phyloP scores from a whole-genome alignment of 768 basidiomycete species.

The Suillus fuscotomentosus region DNA sequence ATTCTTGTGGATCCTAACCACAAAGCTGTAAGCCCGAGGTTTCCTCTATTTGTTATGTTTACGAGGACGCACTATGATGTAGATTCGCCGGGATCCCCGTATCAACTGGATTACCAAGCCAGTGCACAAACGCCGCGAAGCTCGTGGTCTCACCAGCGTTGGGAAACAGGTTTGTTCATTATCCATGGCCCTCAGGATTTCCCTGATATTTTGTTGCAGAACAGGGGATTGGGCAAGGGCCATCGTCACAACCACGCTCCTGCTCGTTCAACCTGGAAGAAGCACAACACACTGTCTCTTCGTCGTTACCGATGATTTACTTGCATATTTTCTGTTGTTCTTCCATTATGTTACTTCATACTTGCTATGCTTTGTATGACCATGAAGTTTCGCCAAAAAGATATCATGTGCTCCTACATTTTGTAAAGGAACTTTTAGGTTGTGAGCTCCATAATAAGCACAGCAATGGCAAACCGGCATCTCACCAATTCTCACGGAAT shows the following conservation, averaged over 20 bases:
- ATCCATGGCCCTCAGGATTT: background rate
- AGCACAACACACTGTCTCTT: slow-evolving; percentile 95
- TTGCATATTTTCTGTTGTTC: slow-evolving; percentile 1
- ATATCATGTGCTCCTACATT: background rate
- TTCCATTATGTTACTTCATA: slow-evolving; percentile 24
- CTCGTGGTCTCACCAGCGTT: slow-evolving; percentile 94
- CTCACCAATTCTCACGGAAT: background rate
- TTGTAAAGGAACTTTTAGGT: too few species aligned
- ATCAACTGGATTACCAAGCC: slow-evolving; percentile 99
- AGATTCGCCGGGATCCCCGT: slow-evolving; percentile 93
- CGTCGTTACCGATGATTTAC: slow-evolving; percentile 74
- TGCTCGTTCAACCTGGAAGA: slow-evolving; percentile 91
- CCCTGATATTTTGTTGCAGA: slow-evolving; percentile 44
- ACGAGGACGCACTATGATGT: slow-evolving; percentile 15
- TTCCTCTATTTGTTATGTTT: background rate
- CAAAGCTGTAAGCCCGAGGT: slow-evolving; percentile 70
- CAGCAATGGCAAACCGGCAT: background rate
- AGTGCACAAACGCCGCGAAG: slow-evolving; percentile 98
- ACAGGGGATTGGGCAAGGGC: slow-evolving; percentile 97
- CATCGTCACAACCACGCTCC: slow-evolving; percentile 92
- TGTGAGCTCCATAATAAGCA: too few species aligned
- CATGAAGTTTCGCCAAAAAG: slow-evolving; percentile 12
- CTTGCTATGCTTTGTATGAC: slow-evolving; percentile 24
- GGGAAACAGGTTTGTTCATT: slow-evolving; percentile 82
- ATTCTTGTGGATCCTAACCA: slow-evolving; percentile 96